Evolutionary conservation across 805 yeast genomes (phyloP), one percentile per base, ranked within the genome.

Genomic region (Lachancea sp.): DNA sequence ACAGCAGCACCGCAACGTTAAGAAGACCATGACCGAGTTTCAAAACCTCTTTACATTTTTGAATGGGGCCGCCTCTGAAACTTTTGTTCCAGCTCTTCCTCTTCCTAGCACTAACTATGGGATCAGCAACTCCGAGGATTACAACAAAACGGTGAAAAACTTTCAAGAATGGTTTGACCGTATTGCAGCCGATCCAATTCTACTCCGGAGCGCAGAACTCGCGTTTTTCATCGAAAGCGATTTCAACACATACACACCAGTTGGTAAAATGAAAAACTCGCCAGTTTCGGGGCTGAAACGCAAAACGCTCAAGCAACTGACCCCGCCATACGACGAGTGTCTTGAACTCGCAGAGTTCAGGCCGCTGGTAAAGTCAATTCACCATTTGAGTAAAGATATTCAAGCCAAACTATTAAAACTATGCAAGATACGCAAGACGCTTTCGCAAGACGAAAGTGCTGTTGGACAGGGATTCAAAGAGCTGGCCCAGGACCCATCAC

Each of bases 31-130:
- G 59, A 74, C 75, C 48, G 99, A 93, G 62, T 72, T 89, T 52
- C 77, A 76, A 27, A 77, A 80, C 48, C 78, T 93, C 56, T 86
- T 85, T 65, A 79, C 79, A 52, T 91, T 85, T 59, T 68, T 93
- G 50, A 79, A 81, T 46, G 80, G 81, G 17, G 85, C 95, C 32
- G 84, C 89, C 57, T 82, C 91, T 27, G 98, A 93, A 62, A 90
- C 93, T 45, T 89, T 91, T 66, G 89, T 93, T 3, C 97, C 98
- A 0, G 81, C 95, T 5, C 70, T 93, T 35, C 97, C 98, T 0
- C 68, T 72, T 17, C 71, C 93, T 1, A 74, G 71, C 6, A 84
- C 95, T 1, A 75, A 89, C 16, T 90, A 81, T 58, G 95, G 95
- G 20, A 70, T 79, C n/a, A 85, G 85, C 43, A 85, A 90, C 37